phyloP scores from a whole-genome alignment of 805 yeast species.

The Myxozyma lipomycoides region DNA sequence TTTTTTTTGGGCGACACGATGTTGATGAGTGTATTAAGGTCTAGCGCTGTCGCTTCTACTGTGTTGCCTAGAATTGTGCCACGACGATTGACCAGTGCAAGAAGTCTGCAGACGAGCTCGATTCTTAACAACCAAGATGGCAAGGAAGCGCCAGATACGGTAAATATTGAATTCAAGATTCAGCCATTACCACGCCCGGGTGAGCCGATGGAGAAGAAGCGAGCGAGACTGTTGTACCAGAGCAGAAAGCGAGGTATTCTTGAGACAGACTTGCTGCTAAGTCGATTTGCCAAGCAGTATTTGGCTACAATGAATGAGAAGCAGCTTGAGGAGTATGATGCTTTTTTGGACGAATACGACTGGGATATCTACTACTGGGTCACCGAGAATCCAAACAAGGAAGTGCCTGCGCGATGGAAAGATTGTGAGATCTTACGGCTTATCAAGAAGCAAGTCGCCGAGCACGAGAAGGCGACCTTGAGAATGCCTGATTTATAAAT shows the following conservation, averaged over 20 bases:
- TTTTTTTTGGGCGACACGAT: no score
- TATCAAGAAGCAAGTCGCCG: constrained; percentile 71
- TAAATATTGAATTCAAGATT: constrained; percentile 56
- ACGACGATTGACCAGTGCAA: no score
- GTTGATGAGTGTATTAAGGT: no score
- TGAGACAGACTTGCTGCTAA: constrained; percentile 82
- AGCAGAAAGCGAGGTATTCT: constrained; percentile 91
- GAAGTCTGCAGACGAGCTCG: background rate
- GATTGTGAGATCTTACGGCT: constrained; percentile 56
- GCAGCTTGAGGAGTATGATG: constrained; percentile 70
- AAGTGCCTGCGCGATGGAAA: constrained; percentile 84
- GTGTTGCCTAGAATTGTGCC: no score
- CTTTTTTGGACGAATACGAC: constrained; percentile 84
- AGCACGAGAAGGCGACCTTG: constrained; percentile 62
- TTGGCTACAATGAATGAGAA: constrained; percentile 54
- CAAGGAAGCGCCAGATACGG: no score
- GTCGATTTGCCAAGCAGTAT: constrained; percentile 78
- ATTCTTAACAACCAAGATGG: no score
- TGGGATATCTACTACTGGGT: constrained; percentile 99
- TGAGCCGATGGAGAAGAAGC: constrained; percentile 67
- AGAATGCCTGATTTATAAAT: constrained; percentile 74
- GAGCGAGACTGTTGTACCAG: constrained; percentile 88
- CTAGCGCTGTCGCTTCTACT: no score
- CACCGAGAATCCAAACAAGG: constrained; percentile 57
- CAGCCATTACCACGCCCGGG: constrained; percentile 73